Percentiles rank a stretch among this genome's conserved stretches.
These are phyloP conservation scores for Tulasnella sp. DNA, from an alignment of 768 basidiomycete genomes.

Conservation along the genomic window DNA sequence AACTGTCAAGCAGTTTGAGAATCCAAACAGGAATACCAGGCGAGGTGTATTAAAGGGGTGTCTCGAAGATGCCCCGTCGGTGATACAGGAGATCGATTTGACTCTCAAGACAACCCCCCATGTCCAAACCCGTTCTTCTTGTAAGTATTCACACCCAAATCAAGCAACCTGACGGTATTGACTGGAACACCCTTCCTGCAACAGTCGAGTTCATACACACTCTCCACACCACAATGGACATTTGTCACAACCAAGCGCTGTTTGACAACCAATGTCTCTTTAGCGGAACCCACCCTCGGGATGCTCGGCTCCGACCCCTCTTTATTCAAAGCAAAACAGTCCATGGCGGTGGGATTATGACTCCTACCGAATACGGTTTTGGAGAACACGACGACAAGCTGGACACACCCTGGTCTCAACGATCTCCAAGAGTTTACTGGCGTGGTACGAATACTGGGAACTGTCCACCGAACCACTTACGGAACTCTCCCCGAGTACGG, in stretches of 20 bases:
- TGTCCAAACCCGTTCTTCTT: neutral
- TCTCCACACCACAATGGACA: constrained; percentile 28
- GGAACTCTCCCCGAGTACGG: constrained; percentile 26
- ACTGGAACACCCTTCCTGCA: constrained; percentile 20
- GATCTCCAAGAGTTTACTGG: constrained; percentile 28
- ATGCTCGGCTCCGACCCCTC: constrained; percentile 26
- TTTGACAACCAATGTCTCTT: constrained; percentile 25
- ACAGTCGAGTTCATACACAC: constrained; percentile 28
- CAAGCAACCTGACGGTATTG: neutral
- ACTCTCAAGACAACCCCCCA: neutral
- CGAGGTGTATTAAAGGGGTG: neutral
- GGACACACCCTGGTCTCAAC: constrained; percentile 26
- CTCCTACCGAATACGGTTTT: constrained; percentile 27
- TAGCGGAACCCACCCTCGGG: constrained; percentile 21
- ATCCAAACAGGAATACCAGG: neutral
- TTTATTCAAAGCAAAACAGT: constrained; percentile 27
- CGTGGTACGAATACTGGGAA: constrained; percentile 33
- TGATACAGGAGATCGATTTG: neutral
- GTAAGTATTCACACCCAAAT: neutral
- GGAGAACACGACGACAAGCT: constrained; percentile 22
- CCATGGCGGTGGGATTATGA: constrained; percentile 18
- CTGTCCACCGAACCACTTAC: constrained; percentile 25
- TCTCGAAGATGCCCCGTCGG: neutral
- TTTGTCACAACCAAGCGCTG: constrained; percentile 25
- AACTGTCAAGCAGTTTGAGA: neutral